Conservation (phyloP, 768 basidiomycete species). For the Lyophyllum shimeji region DNA sequence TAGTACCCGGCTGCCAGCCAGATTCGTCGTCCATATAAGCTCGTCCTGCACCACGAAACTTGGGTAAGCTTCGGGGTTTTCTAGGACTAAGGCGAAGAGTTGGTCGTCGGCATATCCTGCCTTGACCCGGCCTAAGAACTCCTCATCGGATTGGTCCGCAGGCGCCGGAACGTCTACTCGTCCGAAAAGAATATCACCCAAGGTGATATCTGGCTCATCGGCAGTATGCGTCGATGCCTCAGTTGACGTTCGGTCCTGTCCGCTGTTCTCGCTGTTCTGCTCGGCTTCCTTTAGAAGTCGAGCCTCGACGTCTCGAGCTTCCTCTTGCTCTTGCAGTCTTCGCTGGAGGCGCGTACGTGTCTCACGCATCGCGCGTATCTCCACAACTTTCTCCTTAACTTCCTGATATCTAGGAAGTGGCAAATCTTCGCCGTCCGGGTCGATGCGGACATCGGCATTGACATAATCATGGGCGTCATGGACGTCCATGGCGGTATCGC, state of each 20-base stretch:
- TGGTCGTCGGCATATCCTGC: not conserved
- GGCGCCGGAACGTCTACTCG: not conserved
- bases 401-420: too few relatives aligned
- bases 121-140: not conserved
- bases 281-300: not conserved
- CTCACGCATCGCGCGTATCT: not conserved
- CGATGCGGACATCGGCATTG: not conserved
- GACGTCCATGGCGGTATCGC: constrained; percentile 9
- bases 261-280: not conserved
- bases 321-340: not conserved
- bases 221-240: not conserved
- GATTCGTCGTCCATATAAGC: not conserved
- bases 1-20: not conserved
- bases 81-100: not conserved
- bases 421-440: too few relatives aligned
- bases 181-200: not conserved
- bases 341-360: not conserved
- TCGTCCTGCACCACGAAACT: not conserved
- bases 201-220: not conserved
- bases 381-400: too few relatives aligned
- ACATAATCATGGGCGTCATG: constrained; percentile 13
- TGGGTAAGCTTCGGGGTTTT: not conserved
- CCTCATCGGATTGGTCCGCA: not conserved
- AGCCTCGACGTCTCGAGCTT: not conserved
- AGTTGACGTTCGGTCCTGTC: too few relatives aligned